A percentile compares a stretch with the other conserved stretches of the same genome.
phyloP scores from a whole-genome alignment of 441 rosid genomes.

The Croton laevigatus region DNA sequence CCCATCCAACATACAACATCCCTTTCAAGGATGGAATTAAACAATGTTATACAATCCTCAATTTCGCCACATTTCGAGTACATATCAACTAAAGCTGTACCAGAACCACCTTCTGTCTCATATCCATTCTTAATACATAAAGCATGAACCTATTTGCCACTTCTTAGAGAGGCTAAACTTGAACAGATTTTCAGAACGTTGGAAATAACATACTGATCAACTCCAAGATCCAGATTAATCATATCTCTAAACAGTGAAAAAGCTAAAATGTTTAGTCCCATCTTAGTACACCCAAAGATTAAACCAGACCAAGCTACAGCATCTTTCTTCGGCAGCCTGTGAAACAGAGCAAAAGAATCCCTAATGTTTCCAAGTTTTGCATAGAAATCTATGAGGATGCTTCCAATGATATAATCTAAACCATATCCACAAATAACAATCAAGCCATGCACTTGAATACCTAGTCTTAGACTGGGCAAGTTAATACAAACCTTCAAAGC shows the following conservation, averaged over 20 bases:
- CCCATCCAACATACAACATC: conserved; percentile 68
- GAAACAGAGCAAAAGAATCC: conserved; percentile 38
- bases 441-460: conserved; percentile 59
- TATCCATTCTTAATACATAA: conserved; percentile 52
- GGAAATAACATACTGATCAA: conserved; percentile 52
- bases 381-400: conserved; percentile 56
- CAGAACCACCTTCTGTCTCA: conserved; percentile 42
- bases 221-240: conserved; percentile 33
- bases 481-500: conserved; percentile 57
- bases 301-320: conserved; percentile 59
- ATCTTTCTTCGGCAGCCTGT: conserved; percentile 53
- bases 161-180: conserved; percentile 44
- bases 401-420: conserved; percentile 50
- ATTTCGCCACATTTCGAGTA: conserved; percentile 70
- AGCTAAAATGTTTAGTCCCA: conserved; percentile 37
- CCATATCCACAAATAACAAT: conserved; percentile 50
- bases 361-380: conserved; percentile 43
- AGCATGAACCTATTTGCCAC: conserved; percentile 58
- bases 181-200: conserved; percentile 54
- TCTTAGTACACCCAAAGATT: conserved; percentile 47
- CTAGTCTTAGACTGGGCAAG: conserved; percentile 42
- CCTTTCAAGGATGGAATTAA: conserved; percentile 34
- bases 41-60: conserved; percentile 44
- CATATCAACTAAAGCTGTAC: conserved; percentile 50
- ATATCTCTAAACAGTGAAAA: conserved; percentile 48